Evolutionary conservation across 306 rosid genomes (phyloP), one percentile per base, ranked within the genome.

Genomic region (Acacia acuminata): DNA sequence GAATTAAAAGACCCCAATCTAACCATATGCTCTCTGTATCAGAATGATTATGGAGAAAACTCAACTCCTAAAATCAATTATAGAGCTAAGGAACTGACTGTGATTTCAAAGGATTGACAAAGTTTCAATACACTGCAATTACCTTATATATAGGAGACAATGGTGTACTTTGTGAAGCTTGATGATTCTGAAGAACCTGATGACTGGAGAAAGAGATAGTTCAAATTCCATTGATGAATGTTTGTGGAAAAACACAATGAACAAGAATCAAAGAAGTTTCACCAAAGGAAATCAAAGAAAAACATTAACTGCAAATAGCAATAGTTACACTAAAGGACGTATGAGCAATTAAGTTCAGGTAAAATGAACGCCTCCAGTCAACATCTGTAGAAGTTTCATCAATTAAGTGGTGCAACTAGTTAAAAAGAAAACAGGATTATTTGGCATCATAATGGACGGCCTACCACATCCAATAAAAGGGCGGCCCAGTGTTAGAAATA

Each of bases 291-390:
- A 82, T 61, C 17, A 82, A 47, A 32, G 66, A 58, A 65, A 48
- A 64, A 8, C n/a, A 9, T 82, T 87, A 94, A 98, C 98, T 94
- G 90, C 99, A 96, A 88, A 94, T 96, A 69, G 99, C 99, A 75
- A 96, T 96, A 36, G 99, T 96, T 53, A 96, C 97, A 76, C 88
- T 90, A 85, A 88, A 96, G 25, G 98, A 80, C 74, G 97, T 92
- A 77, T 96, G 99, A 86, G 98, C 99, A 84, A 96, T 91, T 87
- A 96, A 83, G 81, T 94, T 94, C 96, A 96, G 90, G 92, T 96
- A 92, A 92, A 91, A 92, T 9, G 99, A 94, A 69, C 96, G 94
- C 93, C 99, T 94, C 99, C 98, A 96, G 73, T 96, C 98, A 84
- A 91, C 98, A 16, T 90, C 85, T 51, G 85, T 40, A 44, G 90